Conservation (phyloP, 352 stramenopile genomes). For the Pythium aquatile region DNA sequence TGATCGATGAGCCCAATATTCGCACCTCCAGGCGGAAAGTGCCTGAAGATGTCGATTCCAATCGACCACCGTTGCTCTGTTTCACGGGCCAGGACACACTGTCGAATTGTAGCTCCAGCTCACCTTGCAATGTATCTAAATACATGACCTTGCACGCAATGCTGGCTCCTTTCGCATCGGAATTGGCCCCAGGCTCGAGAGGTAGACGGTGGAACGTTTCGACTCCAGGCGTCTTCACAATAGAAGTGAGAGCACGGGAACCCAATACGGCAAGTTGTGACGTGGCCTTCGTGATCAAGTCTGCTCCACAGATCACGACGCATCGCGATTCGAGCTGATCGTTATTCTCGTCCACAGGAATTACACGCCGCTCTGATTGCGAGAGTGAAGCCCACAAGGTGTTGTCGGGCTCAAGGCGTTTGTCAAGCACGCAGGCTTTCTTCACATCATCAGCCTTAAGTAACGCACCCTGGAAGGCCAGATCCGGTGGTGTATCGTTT, state of each 20-base stretch:
- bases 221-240: background rate
- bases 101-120: constrained; percentile 18
- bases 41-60: background rate
- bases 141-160: constrained; percentile 20
- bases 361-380: constrained; percentile 4
- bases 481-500: background rate
- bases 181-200: background rate
- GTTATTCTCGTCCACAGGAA: constrained; percentile 4
- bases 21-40: constrained; percentile 20
- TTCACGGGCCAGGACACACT: constrained; percentile 7
- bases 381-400: constrained; percentile 6
- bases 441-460: constrained; percentile 2
- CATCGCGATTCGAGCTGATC: background rate
- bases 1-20: background rate
- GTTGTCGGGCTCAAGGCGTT: background rate
- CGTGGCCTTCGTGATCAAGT: background rate
- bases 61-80: background rate
- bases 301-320: background rate
- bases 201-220: constrained; percentile 21
- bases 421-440: background rate
- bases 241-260: background rate
- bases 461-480: background rate
- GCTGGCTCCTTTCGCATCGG: background rate
- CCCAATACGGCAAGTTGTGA: constrained; percentile 5
- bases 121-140: constrained; percentile 12